Conservation (phyloP, 768 basidiomycete genomes). For the Hygrophoropsis aurantiaca region DNA sequence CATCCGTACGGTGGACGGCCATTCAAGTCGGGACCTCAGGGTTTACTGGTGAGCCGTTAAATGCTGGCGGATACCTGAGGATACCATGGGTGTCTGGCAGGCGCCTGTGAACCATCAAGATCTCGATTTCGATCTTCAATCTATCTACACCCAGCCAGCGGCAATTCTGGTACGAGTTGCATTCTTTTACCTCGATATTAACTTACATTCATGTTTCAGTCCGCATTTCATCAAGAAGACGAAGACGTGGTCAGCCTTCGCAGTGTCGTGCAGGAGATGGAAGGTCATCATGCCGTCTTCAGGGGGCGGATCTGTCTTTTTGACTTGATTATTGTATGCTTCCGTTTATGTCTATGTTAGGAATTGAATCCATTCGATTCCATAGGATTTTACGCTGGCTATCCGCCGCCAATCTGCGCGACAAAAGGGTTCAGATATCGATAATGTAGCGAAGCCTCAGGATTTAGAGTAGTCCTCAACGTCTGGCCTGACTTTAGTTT, state of each 20-base stretch:
- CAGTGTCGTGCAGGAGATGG: constrained; percentile 17
- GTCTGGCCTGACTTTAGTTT: too few species aligned
- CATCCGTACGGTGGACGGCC: constrained; percentile 17
- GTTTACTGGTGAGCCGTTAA: background rate
- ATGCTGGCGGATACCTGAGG: background rate
- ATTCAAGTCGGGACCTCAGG: background rate
- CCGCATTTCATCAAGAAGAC: constrained; percentile 10
- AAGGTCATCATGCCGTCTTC: constrained; percentile 11
- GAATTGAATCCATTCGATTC: background rate
- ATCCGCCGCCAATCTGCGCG: background rate
- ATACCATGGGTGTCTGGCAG: background rate
- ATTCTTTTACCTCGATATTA: background rate
- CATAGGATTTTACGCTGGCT: background rate
- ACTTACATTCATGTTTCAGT: background rate
- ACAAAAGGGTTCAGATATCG: too few species aligned
- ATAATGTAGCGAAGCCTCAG: background rate
- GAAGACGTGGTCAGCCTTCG: constrained; percentile 18
- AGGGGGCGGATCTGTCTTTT: constrained; percentile 11
- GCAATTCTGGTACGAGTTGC: constrained; percentile 1
- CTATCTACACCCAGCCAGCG: constrained; percentile 3
- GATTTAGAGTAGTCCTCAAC: too few species aligned
- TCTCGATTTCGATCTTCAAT: background rate
- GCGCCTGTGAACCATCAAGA: background rate
- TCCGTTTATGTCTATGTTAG: background rate
- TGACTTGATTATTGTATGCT: constrained; percentile 18